Evolutionary conservation across 176 grass and related monocot species (phyloP).

Genomic region (Musa acuminata): DNA sequence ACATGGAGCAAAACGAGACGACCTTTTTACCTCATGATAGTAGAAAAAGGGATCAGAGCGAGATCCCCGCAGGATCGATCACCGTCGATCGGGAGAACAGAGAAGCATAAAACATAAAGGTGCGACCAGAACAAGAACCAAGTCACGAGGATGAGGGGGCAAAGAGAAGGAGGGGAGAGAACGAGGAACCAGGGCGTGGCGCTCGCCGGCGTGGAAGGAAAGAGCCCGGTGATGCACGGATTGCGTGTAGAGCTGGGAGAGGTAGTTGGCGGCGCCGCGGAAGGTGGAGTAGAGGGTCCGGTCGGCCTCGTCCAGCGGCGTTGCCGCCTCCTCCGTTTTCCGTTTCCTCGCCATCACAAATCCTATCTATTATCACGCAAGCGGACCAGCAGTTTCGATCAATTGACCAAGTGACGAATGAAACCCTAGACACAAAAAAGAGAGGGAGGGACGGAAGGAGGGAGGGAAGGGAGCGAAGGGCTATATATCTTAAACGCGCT

Average conservation of each 20-base stretch:
- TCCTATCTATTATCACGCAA: neutral
- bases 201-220: conserved; percentile 83
- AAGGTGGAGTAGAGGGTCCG: conserved; percentile 71
- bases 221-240: conserved; percentile 63
- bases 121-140: neutral
- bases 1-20: too few species aligned
- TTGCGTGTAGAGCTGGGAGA: conserved; percentile 74
- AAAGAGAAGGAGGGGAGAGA: neutral
- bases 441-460: neutral
- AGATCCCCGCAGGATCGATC: neutral
- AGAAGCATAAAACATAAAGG: neutral
- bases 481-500: too few species aligned
- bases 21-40: too few species aligned
- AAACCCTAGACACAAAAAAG: conserved; percentile 10
- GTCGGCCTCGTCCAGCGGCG: conserved; percentile 67
- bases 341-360: conserved; percentile 53
- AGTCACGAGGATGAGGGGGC: neutral
- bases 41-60: too few species aligned
- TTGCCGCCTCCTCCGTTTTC: conserved; percentile 52
- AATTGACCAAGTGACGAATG: neutral
- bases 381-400: neutral
- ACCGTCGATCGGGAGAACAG: neutral
- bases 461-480: neutral
- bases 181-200: conserved; percentile 39
- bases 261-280: conserved; percentile 65